Evolutionary conservation across 2,329 filamentous ascomycete species (phyloP).

Genomic region (Cladosporium sp.): DNA sequence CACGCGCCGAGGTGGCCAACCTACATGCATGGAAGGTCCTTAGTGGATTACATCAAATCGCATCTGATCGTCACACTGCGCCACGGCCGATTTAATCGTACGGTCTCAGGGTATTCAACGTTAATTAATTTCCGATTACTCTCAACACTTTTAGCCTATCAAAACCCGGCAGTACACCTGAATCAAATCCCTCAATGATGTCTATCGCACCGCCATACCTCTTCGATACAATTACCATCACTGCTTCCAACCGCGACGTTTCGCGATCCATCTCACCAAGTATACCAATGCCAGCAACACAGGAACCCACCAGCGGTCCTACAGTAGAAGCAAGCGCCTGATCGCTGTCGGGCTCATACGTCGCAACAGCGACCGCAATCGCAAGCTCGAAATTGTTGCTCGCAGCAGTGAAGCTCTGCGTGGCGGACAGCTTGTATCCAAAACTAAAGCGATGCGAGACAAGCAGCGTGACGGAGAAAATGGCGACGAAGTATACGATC

Average conservation of each 20-base stretch:
- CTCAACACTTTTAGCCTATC: not conserved
- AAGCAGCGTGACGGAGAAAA: slow-evolving; percentile 70
- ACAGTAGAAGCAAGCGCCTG: slow-evolving; percentile 81
- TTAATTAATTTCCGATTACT: too few relatives aligned
- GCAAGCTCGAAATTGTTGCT: slow-evolving; percentile 94
- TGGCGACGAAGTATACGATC: slow-evolving; percentile 73
- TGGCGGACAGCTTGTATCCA: slow-evolving; percentile 72
- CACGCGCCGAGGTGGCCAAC: not conserved
- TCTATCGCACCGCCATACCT: not conserved
- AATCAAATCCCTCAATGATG: not conserved
- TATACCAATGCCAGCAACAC: slow-evolving; percentile 77
- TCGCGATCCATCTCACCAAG: slow-evolving; percentile 62
- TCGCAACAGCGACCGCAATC: slow-evolving; percentile 82
- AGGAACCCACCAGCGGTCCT: slow-evolving; percentile 80
- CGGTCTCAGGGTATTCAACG: too few relatives aligned
- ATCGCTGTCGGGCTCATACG: slow-evolving; percentile 73
- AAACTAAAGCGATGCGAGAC: slow-evolving; percentile 67
- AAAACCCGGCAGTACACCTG: not conserved
- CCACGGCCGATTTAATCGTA: too few relatives aligned
- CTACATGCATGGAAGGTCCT: not conserved
- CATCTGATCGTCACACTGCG: too few relatives aligned
- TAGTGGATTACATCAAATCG: too few relatives aligned
- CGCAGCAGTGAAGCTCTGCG: slow-evolving; percentile 84
- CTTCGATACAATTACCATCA: not conserved
- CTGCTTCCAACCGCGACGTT: slow-evolving; percentile 56